Percentiles rank a stretch among this genome's conserved stretches.
These are phyloP conservation scores for Starmerella vaccinii DNA, from an alignment of 805 yeast species.

Conservation along the genomic window DNA sequence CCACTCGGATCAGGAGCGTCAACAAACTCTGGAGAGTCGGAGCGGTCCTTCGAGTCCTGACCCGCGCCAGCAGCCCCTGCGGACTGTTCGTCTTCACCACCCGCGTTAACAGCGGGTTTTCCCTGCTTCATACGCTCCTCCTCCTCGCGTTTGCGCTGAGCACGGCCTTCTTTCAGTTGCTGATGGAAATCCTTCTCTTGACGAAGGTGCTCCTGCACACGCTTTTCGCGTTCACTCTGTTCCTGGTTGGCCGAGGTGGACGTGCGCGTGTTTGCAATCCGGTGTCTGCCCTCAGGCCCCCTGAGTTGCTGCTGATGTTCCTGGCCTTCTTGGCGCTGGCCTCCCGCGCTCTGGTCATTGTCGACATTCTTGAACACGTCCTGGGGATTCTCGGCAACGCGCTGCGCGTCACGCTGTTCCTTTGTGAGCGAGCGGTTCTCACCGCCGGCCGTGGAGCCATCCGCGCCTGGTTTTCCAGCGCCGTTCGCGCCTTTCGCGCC, in stretches of 20 bases:
- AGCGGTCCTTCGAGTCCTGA: background rate
- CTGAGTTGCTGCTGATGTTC: background rate
- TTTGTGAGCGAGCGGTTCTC: background rate
- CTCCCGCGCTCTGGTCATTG: slow-evolving; percentile 1
- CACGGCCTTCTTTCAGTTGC: background rate
- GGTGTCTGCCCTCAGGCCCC: slow-evolving; percentile 1
- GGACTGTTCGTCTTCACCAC: background rate
- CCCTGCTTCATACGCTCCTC: background rate
- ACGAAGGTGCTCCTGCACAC: slow-evolving; percentile 11
- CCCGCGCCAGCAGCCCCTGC: background rate
- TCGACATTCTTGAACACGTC: slow-evolving; percentile 6
- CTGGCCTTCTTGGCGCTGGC: background rate
- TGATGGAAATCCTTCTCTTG: background rate
- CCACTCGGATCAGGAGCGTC: slow-evolving; percentile 9
- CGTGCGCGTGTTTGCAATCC: slow-evolving; percentile 22
- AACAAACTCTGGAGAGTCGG: background rate
- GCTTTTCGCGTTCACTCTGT: slow-evolving; percentile 20
- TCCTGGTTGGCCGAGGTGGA: slow-evolving; percentile 6
- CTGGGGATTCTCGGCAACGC: slow-evolving; percentile 18
- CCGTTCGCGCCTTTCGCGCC: background rate
- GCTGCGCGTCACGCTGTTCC: slow-evolving; percentile 11
- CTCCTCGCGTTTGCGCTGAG: background rate
- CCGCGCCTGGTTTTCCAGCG: slow-evolving; percentile 3
- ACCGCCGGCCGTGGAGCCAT: slow-evolving; percentile 9
- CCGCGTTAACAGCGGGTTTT: background rate